Evolutionary conservation across 352 stramenopile genomes (phyloP), one percentile per base, ranked within the genome.

Genomic region (Elongisporangium anandrum): DNA sequence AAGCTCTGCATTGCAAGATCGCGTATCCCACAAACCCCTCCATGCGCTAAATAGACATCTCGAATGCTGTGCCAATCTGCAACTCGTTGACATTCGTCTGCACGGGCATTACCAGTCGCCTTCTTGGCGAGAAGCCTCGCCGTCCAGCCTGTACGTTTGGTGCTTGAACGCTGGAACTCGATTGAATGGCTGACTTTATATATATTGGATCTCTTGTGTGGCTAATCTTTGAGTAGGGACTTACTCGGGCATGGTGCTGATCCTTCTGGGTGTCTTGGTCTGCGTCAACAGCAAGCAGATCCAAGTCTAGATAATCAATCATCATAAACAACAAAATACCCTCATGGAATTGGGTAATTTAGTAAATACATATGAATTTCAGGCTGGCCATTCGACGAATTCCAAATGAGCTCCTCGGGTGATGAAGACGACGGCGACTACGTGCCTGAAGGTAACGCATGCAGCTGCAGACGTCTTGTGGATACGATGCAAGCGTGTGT

Each of bases 21-120:
- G n/a, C n/a, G n/a, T n/a, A n/a, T n/a, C n/a, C n/a, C n/a, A n/a
- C n/a, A n/a, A n/a, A n/a, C n/a, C n/a, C n/a, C n/a, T n/a, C n/a
- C n/a, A n/a, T n/a, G n/a, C n/a, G n/a, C n/a, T n/a, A n/a, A n/a
- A n/a, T n/a, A 93, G 86, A 95, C 45, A 89, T 95, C 41, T 94
- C 86, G 13, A 88, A 77, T 61, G 84, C 86, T 22, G 84, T 93
- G n/a, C 84, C 84, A 34, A 95, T 95, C 68, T 95, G 83, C 81
- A 95, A 95, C 65, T 93, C 86, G 52, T 67, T 95, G 50, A 91
- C 84, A 7, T 95, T 95, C 61, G 84, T 94, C 47, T 95, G 93
- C 68, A 95, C 86, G n/a, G 86, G 80, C 12, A 73, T 92, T 22
- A 92, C 79, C 22, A 92, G 81, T 66, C 78, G 79, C 13, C 39